Evolutionary conservation across 2,329 filamentous ascomycete genomes (phyloP), one percentile per base, ranked within the genome.

Genomic region (Xylaria sp.): DNA sequence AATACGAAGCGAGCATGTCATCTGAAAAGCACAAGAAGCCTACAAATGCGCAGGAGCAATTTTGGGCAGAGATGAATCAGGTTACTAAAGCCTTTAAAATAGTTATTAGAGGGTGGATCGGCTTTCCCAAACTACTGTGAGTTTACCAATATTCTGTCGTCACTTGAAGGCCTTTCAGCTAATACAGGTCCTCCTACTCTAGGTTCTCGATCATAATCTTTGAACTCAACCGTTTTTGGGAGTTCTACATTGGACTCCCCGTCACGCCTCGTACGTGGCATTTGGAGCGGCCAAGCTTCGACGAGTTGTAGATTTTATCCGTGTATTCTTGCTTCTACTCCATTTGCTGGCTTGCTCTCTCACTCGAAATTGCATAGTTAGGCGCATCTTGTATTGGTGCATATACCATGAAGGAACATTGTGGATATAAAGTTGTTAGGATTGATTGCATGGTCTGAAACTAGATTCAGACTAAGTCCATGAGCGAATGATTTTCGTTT

Each of bases 21-120:
- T 73, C 82, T n/a, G 63, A 77, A 37, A 75, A 78, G 7, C 72
- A 78, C 8, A 74, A 74, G 9, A 70, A 76, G 3, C 73, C 80
- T 0, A 76, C 84, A 39, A 82, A 82, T 54, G 84, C 85, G 0
- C 78, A 79, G 57, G 90, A 94, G 25, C 81, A 85, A 7, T 84
- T 95, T 70, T 82, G 84, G 73, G 80, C 86, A 0, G 95, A 98
- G 80, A 80, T 91, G 37, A 79, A 82, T 5, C 81, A 89, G 18
- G 85, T 97, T 13, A 87, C 84, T 76, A 84, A 85, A 67, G 90
- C 90, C 0, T 84, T 88, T 57, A 86, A 88, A 74, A 89, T 90
- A 74, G 89, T 98, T 1, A 28, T 96, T 9, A 85, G 80, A 72
- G 87, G 88, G 69, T 99, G 94, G 93, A 64, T 90, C 6, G 82